Evolutionary conservation across 441 rosid species (phyloP).

Genomic region (Brassica hybrid): DNA sequence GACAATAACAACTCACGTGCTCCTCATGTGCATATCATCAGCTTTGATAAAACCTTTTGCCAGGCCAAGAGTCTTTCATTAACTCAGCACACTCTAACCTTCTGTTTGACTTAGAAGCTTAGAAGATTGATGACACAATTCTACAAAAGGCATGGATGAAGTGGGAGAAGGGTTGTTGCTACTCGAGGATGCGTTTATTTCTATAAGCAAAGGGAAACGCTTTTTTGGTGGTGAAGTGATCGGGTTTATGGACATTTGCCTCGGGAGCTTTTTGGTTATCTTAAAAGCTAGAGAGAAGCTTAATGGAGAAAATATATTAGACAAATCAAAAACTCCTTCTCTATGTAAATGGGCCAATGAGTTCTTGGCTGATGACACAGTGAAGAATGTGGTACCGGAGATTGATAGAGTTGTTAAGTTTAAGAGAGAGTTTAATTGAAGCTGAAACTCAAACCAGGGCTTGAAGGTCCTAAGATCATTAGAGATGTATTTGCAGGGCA

Average conservation of each 20-base stretch:
- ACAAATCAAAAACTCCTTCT: slow-evolving; percentile 52
- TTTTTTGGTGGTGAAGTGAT: slow-evolving; percentile 74
- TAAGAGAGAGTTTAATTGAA: neutral
- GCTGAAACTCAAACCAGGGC: slow-evolving; percentile 3
- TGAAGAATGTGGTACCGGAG: slow-evolving; percentile 13
- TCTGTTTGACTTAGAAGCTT: too few relatives aligned
- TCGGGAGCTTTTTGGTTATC: slow-evolving; percentile 67
- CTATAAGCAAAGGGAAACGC: slow-evolving; percentile 60
- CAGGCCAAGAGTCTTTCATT: too few relatives aligned
- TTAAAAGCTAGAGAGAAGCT: slow-evolving; percentile 52
- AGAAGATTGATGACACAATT: too few relatives aligned
- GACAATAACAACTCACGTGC: too few relatives aligned
- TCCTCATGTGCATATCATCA: too few relatives aligned
- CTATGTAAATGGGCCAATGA: slow-evolving; percentile 59
- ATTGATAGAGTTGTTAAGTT: neutral
- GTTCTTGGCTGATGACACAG: slow-evolving; percentile 38
- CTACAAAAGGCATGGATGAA: slow-evolving; percentile 39
- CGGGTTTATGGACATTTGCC: slow-evolving; percentile 69
- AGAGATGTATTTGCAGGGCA: neutral
- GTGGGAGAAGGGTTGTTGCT: slow-evolving; percentile 47
- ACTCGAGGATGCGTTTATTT: slow-evolving; percentile 58
- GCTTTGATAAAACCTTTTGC: too few relatives aligned
- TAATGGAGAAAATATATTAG: slow-evolving; percentile 45
- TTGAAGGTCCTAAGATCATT: neutral
- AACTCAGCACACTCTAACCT: too few relatives aligned